Percentiles rank a stretch among this genome's conserved stretches.
Conservation (phyloP, 2,329 filamentous ascomycete species). For the Pseudogymnoascus sp. region DNA sequence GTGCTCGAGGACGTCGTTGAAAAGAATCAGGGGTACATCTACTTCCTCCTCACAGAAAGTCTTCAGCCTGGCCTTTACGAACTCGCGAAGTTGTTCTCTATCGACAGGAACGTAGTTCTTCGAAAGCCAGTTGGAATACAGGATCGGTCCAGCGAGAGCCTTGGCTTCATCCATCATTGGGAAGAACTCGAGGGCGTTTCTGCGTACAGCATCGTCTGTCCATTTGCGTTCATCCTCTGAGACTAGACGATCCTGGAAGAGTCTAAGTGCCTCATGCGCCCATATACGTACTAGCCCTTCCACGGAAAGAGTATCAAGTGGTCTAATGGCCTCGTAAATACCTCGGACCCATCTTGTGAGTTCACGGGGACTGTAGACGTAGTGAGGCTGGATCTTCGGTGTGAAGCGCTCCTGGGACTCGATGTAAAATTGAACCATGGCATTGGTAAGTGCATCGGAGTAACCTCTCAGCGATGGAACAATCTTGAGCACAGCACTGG, state of each 20-base stretch:
- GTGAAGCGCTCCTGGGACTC: constrained; percentile 94
- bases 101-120: constrained; percentile 98
- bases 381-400: constrained; percentile 93
- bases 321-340: constrained; percentile 92
- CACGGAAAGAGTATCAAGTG: constrained; percentile 76
- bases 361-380: constrained; percentile 98
- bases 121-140: constrained; percentile 99
- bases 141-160: constrained; percentile 82
- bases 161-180: constrained; percentile 88
- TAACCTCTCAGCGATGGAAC: constrained; percentile 92
- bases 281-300: constrained; percentile 95
- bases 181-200: constrained; percentile 86
- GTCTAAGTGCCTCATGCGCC: constrained; percentile 90
- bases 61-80: constrained; percentile 91
- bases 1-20: constrained; percentile 98
- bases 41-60: constrained; percentile 99
- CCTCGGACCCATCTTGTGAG: constrained; percentile 96
- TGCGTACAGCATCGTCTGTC: constrained; percentile 81
- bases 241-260: constrained; percentile 97
- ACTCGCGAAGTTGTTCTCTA: constrained; percentile 88
- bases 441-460: constrained; percentile 84
- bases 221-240: constrained; percentile 89
- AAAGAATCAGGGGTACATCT: constrained; percentile 95
- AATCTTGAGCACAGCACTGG: constrained; percentile 91
- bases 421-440: constrained; percentile 95